Conservation (phyloP, 2,329 filamentous ascomycete species). For the Ophiostoma triangulosporum region DNA sequence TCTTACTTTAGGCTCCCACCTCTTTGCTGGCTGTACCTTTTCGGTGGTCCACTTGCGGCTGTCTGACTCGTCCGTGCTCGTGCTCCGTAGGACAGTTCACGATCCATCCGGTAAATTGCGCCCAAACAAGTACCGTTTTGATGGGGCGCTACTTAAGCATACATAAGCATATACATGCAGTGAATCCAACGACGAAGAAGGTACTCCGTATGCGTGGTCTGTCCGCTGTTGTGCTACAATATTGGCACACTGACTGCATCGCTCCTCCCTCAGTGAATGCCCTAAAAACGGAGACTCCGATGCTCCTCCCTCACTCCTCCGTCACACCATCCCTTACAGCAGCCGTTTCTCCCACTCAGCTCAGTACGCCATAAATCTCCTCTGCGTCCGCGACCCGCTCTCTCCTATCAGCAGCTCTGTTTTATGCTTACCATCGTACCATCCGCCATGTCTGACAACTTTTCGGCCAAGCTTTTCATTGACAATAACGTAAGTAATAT, state of each 20-base stretch:
- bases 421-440: no score
- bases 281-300: no score
- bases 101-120: background rate
- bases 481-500: background rate
- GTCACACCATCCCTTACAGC: no score
- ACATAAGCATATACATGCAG: background rate
- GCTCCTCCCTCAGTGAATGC: background rate
- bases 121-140: background rate
- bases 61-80: background rate
- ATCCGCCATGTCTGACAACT: no score
- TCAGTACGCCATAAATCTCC: no score
- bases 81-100: background rate
- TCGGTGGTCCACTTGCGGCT: background rate
- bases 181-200: no score
- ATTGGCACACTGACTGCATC: background rate
- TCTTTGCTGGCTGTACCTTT: background rate
- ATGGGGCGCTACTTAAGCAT: background rate
- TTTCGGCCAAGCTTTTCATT: background rate
- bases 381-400: no score
- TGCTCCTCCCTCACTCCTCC: no score
- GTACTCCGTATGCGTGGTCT: no score
- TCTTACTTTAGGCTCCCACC: no score
- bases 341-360: no score
- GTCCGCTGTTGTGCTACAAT: background rate
- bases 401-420: background rate